Conservation (phyloP, 257 asterid species). For the Anisodus acutangulus region DNA sequence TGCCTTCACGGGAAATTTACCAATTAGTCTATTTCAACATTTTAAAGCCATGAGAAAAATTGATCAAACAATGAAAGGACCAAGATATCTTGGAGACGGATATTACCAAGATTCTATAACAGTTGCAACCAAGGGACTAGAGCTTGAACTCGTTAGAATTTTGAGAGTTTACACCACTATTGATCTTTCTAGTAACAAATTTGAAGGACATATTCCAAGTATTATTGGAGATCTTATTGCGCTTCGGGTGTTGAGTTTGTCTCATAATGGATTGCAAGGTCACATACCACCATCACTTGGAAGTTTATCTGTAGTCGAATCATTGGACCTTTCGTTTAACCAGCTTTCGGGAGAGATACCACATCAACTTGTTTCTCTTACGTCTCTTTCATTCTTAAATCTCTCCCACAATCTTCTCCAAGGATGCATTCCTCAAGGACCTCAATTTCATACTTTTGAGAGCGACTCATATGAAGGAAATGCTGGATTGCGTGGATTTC, state of each 20-base stretch:
- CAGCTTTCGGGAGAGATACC: conserved; percentile 11
- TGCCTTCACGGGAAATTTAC: conserved; percentile 34
- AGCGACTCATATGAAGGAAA: neutral
- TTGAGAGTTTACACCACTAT: neutral
- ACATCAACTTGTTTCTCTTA: neutral
- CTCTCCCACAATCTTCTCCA: conserved; percentile 4
- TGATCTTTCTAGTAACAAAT: neutral
- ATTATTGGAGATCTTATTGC: neutral
- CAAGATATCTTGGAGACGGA: conserved; percentile 23
- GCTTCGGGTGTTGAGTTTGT: neutral
- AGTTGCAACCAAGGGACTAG: conserved; percentile 32
- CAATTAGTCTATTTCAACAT: conserved; percentile 21
- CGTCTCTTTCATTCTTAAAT: neutral
- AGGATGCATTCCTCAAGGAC: neutral
- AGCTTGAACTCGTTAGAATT: conserved; percentile 23
- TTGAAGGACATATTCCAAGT: conserved; percentile 4
- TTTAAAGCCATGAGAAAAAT: conserved; percentile 31
- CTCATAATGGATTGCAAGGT: neutral
- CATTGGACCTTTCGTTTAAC: neutral
- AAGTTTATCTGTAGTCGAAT: neutral
- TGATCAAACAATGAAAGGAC: neutral
- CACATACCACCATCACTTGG: neutral
- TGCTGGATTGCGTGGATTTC: neutral
- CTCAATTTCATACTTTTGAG: neutral
- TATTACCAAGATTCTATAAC: conserved; percentile 33